Conservation (phyloP, 2,329 filamentous ascomycete genomes). For the Penicillium hordei region DNA sequence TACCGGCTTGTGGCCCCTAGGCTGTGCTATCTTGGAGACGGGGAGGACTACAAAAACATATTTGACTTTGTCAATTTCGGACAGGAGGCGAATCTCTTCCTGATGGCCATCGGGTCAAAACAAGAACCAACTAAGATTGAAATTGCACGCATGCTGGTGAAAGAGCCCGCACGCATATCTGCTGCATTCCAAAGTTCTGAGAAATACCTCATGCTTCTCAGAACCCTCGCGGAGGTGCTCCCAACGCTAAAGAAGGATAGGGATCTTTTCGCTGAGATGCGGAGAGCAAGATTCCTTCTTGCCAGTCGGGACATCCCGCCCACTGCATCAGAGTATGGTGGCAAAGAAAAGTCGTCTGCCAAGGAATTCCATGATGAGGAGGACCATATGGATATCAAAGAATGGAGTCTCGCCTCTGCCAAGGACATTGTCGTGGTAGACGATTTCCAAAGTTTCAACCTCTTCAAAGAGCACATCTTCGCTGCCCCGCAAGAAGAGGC, state of each 20-base stretch:
- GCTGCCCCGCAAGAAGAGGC: constrained; percentile 87
- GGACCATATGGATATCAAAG: constrained; percentile 65
- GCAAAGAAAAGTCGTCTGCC: constrained; percentile 19
- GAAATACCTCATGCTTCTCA: constrained; percentile 81
- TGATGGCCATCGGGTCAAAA: constrained; percentile 86
- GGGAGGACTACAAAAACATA: constrained; percentile 76
- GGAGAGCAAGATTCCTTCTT: constrained; percentile 71
- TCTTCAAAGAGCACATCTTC: constrained; percentile 82
- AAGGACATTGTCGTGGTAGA: constrained; percentile 75
- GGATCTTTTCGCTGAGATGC: constrained; percentile 73
- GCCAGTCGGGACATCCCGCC: constrained; percentile 72
- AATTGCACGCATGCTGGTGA: constrained; percentile 78
- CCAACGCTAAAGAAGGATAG: constrained; percentile 73
- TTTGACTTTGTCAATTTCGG: constrained; percentile 98
- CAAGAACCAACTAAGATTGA: constrained; percentile 85
- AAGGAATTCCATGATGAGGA: constrained; percentile 55
- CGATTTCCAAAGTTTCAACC: constrained; percentile 82
- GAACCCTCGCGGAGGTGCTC: constrained; percentile 74
- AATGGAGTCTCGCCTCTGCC: constrained; percentile 75
- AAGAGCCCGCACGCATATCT: constrained; percentile 78
- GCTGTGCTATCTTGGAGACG: constrained; percentile 75
- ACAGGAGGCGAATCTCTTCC: constrained; percentile 78
- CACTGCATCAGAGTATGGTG: constrained; percentile 19
- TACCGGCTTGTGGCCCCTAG: constrained; percentile 65
- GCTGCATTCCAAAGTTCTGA: constrained; percentile 76